Conservation (phyloP, 2,329 filamentous ascomycete genomes). For the Talaromyces sp. region DNA sequence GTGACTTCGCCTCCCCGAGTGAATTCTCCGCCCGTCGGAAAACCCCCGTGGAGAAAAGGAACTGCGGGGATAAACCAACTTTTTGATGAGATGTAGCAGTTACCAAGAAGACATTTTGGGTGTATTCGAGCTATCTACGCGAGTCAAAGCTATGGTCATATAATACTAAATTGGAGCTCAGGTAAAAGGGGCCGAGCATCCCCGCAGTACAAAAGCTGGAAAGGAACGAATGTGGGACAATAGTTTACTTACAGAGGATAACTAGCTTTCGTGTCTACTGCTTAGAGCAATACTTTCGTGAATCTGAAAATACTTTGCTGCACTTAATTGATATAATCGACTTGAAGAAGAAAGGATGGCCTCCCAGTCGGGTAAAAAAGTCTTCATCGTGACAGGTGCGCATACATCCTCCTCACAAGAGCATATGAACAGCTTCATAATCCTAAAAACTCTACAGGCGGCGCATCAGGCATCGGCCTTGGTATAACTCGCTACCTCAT, state of each 20-base stretch:
- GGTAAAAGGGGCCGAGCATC: not conserved
- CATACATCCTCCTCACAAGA: not conserved
- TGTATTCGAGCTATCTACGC: not conserved
- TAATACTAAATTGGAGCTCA: not conserved
- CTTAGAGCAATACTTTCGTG: not conserved
- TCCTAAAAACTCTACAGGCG: constrained; percentile 23
- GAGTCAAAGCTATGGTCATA: not conserved
- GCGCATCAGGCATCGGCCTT: constrained; percentile 37
- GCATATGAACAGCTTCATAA: not conserved
- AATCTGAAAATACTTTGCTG: not conserved
- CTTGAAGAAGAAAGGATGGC: not conserved
- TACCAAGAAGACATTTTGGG: not conserved
- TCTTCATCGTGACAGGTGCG: constrained; percentile 1
- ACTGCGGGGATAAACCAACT: not conserved
- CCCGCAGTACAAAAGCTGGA: not conserved
- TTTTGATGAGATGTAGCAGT: not conserved
- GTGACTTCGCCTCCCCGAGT: not conserved
- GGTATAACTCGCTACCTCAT: constrained; percentile 34
- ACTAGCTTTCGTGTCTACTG: not conserved
- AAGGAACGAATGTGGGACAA: not conserved
- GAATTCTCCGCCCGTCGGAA: not conserved
- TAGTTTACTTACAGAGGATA: not conserved
- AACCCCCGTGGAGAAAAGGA: not conserved
- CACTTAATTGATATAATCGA: not conserved
- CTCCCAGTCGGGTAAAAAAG: not conserved